Evolutionary conservation across 2,329 filamentous ascomycete genomes (phyloP).

Genomic region (Raffaelea albimanens): DNA sequence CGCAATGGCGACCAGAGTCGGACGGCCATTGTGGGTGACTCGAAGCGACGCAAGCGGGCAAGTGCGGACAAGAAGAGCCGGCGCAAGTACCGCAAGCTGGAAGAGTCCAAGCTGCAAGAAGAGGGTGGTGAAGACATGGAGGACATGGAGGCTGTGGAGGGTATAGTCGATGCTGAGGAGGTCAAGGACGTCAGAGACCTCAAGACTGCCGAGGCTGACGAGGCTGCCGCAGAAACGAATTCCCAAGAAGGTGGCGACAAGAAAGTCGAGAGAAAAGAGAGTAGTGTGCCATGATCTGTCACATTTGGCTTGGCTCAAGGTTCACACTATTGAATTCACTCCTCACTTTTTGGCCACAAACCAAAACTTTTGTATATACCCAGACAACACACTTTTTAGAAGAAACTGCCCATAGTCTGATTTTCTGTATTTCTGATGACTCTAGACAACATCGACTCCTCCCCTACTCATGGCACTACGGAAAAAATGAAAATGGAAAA

Average conservation of each 20-base stretch:
- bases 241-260: too few species aligned
- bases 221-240: too few species aligned
- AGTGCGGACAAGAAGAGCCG: constrained; percentile 74
- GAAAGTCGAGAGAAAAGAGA: too few species aligned
- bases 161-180: background rate
- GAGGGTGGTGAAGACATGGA: constrained; percentile 4
- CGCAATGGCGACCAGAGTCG: constrained; percentile 63
- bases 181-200: too few species aligned
- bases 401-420: background rate
- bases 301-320: too few species aligned
- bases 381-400: background rate
- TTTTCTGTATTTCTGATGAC: background rate
- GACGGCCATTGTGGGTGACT: constrained; percentile 51
- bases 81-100: constrained; percentile 62
- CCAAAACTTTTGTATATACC: too few species aligned
- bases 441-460: background rate
- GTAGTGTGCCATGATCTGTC: too few species aligned
- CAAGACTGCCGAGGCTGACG: too few species aligned
- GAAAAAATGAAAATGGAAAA: background rate
- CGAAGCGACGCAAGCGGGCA: constrained; percentile 59
- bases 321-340: too few species aligned
- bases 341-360: too few species aligned
- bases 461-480: background rate
- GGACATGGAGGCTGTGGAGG: constrained; percentile 6
- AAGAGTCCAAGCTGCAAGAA: constrained; percentile 11